Evolutionary conservation across 2,329 filamentous ascomycete species (phyloP), one percentile per base, ranked within the genome.

Genomic region (Huntiella decipiens): DNA sequence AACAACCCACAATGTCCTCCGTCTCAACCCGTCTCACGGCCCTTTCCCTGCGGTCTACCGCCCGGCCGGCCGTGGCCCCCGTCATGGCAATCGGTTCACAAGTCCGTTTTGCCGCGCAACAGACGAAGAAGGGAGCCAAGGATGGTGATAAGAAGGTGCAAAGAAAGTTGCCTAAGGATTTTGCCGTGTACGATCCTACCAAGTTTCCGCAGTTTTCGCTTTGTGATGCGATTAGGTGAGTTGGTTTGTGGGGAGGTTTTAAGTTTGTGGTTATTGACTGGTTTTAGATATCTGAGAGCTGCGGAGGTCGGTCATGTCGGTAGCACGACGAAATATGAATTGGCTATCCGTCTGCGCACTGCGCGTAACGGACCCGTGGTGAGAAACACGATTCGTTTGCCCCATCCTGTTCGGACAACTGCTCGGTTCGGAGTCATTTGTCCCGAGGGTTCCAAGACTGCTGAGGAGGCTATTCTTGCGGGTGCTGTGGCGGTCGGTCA

Each of bases 341-440:
- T 96, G 43, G 73, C 83, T 56, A 66, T 98, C 55, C 86, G 81
- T 57, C 66, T 98, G 52, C 79, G 79, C 56, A 86, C 88, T 1
- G 70, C 76, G 54, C 88, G 87, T 60, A 87, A 86, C 61, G 86
- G 87, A 1, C 80, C 87, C 13, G 77, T 91, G 6, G 71, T 98
- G 53, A 82, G 87, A 52, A 92, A 83, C 64, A 82, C 84, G 58
- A 71, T 98, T 58, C 79, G 81, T 37, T 77, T 98, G 13, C 91
- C 91, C 0, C 81, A 92, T 61, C 80, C 87, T 4, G 83, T 96
- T 53, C 82, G 85, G 60, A 92, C 83, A 52, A 85, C 93, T 60
- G 71, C 86, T 44, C 78, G 79, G 51, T 86, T 98, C 56, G 91
- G 80, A 57, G 91, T 96, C 47, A 83, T 98, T 54, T 88, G 82